Conservation (phyloP, 345 rosid genomes). For the Linum usitatissimum region DNA sequence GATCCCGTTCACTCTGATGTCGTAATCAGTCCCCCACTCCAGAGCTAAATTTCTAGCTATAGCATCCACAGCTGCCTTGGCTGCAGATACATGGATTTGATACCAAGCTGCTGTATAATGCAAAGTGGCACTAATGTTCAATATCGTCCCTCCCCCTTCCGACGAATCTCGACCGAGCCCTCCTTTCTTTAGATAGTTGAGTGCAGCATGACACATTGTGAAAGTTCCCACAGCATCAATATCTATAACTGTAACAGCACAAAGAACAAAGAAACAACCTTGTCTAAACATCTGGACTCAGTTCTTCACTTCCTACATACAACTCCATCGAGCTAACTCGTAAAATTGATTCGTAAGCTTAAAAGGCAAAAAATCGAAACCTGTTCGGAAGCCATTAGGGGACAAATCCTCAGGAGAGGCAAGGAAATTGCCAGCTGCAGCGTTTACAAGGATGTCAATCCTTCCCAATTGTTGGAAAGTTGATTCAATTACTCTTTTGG, state of each 20-base stretch:
- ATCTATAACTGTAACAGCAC: slow-evolving; percentile 47
- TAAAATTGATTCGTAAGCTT: background rate
- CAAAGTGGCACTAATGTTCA: slow-evolving; percentile 72
- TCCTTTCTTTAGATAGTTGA: slow-evolving; percentile 62
- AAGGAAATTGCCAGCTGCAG: slow-evolving; percentile 80
- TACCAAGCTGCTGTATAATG: slow-evolving; percentile 77
- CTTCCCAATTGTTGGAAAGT: slow-evolving; percentile 50
- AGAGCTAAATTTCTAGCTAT: slow-evolving; percentile 61
- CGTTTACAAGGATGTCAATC: slow-evolving; percentile 62
- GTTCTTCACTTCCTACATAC: background rate
- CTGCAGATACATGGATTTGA: slow-evolving; percentile 78
- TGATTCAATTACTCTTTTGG: slow-evolving; percentile 56
- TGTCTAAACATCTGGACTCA: background rate
- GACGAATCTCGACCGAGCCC: slow-evolving; percentile 40
- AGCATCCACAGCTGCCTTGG: slow-evolving; percentile 84
- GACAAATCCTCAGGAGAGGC: slow-evolving; percentile 72
- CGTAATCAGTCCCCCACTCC: slow-evolving; percentile 76
- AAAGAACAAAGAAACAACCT: background rate
- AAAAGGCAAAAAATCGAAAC: slow-evolving; percentile 15
- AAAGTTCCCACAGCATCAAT: slow-evolving; percentile 78
- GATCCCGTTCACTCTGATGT: slow-evolving; percentile 53
- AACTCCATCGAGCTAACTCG: background rate
- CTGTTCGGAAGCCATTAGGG: slow-evolving; percentile 75
- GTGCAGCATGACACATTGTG: slow-evolving; percentile 59
- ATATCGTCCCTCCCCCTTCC: slow-evolving; percentile 39